Evolutionary conservation across 1,139 yeast species (phyloP).

Genomic region (Candida pseudoviswanathii): DNA sequence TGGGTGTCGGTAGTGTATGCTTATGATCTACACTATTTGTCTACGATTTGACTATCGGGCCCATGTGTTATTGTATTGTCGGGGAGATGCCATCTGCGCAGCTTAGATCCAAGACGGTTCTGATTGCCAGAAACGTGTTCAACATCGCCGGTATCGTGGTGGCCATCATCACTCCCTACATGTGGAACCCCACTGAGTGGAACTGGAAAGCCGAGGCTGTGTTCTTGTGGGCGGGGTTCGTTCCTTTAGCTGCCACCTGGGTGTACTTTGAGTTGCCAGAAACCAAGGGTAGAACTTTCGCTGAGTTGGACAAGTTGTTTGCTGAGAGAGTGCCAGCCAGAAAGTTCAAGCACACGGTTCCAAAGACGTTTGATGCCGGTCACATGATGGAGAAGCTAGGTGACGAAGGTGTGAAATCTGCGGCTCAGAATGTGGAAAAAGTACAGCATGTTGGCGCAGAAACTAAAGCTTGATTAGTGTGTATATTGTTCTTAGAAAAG

Average conservation of each 20-base stretch:
- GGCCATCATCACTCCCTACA: slow-evolving; percentile 53
- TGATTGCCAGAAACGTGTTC: slow-evolving; percentile 54
- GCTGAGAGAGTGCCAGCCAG: slow-evolving; percentile 46
- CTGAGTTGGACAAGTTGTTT: slow-evolving; percentile 59
- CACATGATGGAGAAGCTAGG: slow-evolving; percentile 40
- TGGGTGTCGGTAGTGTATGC: slow-evolving; percentile 52
- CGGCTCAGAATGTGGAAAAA: slow-evolving; percentile 25
- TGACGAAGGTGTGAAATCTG: slow-evolving; percentile 31
- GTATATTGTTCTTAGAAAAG: too few species aligned
- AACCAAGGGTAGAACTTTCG: slow-evolving; percentile 57
- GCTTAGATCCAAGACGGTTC: slow-evolving; percentile 58
- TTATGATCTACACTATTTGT: slow-evolving; percentile 48
- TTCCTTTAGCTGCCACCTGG: slow-evolving; percentile 44
- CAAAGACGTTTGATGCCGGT: slow-evolving; percentile 29
- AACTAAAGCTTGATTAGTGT: not conserved
- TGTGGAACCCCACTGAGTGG: slow-evolving; percentile 61
- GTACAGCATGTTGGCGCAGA: slow-evolving; percentile 2
- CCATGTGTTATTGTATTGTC: slow-evolving; percentile 57
- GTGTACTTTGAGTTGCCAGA: slow-evolving; percentile 60
- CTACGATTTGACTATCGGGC: slow-evolving; percentile 60
- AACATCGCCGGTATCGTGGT: slow-evolving; percentile 45
- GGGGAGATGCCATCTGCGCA: slow-evolving; percentile 60
- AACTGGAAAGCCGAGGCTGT: slow-evolving; percentile 63
- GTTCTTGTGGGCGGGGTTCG: slow-evolving; percentile 57
- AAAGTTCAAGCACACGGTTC: slow-evolving; percentile 25